A percentile compares a stretch with the other conserved stretches of the same genome.
phyloP scores from a whole-genome alignment of 495 filamentous ascomycete species.

The Podospora pseudoanserina region DNA sequence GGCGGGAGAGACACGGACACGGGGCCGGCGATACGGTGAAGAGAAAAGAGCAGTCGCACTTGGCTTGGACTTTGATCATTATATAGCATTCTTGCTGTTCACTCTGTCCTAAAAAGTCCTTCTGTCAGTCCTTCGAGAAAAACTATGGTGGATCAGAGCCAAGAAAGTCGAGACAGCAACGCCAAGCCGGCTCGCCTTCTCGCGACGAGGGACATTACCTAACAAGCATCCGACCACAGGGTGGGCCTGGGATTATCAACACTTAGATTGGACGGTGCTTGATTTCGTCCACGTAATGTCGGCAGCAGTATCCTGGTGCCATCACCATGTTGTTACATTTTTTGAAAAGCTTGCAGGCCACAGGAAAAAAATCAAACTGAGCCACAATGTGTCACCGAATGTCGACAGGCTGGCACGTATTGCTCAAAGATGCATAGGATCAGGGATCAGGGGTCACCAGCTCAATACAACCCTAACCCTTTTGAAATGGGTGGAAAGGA shows the following conservation, averaged over 20 bases:
- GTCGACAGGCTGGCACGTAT: neutral
- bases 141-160: neutral
- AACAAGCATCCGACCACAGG: neutral
- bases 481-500: neutral
- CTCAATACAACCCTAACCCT: neutral
- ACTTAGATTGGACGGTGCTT: neutral
- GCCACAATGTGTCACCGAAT: neutral
- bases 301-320: neutral
- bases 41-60: neutral
- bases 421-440: neutral
- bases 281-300: slow-evolving; percentile 3
- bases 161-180: slow-evolving; percentile 1
- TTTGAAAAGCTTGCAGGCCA: neutral
- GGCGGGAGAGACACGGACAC: neutral
- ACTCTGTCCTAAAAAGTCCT: slow-evolving; percentile 1
- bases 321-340: neutral
- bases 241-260: neutral
- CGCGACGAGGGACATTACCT: slow-evolving; percentile 1
- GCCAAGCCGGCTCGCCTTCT: slow-evolving; percentile 1
- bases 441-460: neutral
- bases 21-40: neutral
- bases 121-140: neutral
- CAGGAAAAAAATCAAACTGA: neutral
- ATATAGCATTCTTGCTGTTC: neutral
- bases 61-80: neutral